Percentiles rank a stretch among this genome's conserved stretches.
These are phyloP conservation scores for Bipolaris zeicola DNA, from an alignment of 2,329 filamentous ascomycete genomes.

Conservation along the genomic window DNA sequence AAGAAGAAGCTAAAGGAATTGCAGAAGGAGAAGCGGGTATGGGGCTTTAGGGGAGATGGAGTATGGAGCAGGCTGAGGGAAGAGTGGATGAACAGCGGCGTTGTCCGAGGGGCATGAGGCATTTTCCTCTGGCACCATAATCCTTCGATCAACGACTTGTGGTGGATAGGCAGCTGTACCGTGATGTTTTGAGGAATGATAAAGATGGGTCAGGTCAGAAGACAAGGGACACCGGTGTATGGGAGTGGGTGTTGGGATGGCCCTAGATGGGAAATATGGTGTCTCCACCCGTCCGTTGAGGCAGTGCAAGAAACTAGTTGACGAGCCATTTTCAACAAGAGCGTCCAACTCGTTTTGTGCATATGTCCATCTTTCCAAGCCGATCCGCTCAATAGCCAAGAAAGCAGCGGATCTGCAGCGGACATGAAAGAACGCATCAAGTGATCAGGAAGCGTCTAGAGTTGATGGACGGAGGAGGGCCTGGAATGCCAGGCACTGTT, in stretches of 20 bases:
- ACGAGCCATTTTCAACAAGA: constrained; percentile 6
- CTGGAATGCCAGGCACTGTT: neutral
- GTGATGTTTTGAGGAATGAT: neutral
- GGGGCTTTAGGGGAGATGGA: constrained; percentile 22
- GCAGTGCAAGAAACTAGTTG: constrained; percentile 5
- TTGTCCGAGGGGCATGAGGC: constrained; percentile 9
- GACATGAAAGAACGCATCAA: constrained; percentile 12
- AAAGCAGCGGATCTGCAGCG: constrained; percentile 1
- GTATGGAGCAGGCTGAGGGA: constrained; percentile 18
- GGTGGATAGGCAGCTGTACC: neutral
- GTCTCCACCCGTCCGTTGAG: neutral
- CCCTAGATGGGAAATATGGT: neutral
- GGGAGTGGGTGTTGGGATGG: neutral
- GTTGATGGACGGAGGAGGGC: neutral
- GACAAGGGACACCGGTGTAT: neutral
- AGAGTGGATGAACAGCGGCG: constrained; percentile 25
- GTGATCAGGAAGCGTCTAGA: neutral
- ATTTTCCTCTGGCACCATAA: neutral
- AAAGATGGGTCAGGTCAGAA: neutral
- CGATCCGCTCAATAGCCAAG: constrained; percentile 9
- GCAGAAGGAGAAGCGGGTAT: constrained; percentile 21
- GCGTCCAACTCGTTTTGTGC: neutral
- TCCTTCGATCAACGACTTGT: neutral
- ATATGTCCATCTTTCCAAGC: constrained; percentile 1
- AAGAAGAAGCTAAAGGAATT: constrained; percentile 9